These are phyloP conservation scores for Hypomontagnella submonticulosa DNA, from an alignment of 495 filamentous ascomycete genomes.

Conservation along the genomic window DNA sequence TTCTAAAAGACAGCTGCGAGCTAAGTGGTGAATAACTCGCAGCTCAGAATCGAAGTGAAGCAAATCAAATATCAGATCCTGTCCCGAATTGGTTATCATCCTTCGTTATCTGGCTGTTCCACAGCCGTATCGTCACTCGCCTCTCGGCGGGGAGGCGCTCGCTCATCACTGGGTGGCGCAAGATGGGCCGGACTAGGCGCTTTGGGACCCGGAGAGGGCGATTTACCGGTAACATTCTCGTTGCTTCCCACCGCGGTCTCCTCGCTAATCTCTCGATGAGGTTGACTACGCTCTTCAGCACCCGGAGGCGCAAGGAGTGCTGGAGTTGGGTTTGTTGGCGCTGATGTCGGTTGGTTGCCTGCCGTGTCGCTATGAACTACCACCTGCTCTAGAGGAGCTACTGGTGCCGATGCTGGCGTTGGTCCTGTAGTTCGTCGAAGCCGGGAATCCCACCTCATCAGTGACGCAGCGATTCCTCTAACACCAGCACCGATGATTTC, in stretches of 20 bases:
- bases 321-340: conserved; percentile 23
- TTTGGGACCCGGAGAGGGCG: conserved; percentile 24
- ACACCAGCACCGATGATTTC: conserved; percentile 55
- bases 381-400: conserved; percentile 47
- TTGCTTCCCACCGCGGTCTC: conserved; percentile 42
- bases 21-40: background rate
- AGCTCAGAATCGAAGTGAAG: background rate
- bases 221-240: conserved; percentile 24
- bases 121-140: conserved; percentile 32
- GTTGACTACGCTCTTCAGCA: conserved; percentile 22
- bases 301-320: conserved; percentile 29
- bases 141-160: conserved; percentile 13
- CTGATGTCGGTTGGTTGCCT: conserved; percentile 41
- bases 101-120: conserved; percentile 14
- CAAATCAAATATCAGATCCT: conserved; percentile 4
- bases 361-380: conserved; percentile 40
- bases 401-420: conserved; percentile 1
- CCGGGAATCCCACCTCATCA: conserved; percentile 49
- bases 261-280: conserved; percentile 37
- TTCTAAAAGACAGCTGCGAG: background rate
- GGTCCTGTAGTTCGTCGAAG: conserved; percentile 32
- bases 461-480: conserved; percentile 50
- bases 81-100: background rate
- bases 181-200: conserved; percentile 29
- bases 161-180: conserved; percentile 17